Evolutionary conservation across 1,139 yeast species (phyloP).

Genomic region (Candida sanyaensis): DNA sequence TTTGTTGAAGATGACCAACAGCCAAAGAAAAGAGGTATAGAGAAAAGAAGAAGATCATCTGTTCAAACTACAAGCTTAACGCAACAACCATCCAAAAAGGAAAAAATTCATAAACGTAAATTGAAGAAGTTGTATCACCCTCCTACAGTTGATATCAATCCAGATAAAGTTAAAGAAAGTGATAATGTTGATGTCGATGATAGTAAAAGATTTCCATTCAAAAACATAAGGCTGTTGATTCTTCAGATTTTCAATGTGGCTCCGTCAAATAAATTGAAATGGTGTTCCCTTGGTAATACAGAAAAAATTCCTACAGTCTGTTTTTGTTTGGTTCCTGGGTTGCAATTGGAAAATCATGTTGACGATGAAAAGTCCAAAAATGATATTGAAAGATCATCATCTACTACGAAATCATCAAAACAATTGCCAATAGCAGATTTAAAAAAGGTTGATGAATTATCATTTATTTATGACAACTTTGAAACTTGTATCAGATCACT

Average conservation of each 20-base stretch:
- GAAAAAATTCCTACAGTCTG: slow-evolving; percentile 47
- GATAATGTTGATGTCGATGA: slow-evolving; percentile 8
- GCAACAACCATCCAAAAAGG: slow-evolving; percentile 13
- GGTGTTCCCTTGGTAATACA: slow-evolving; percentile 34
- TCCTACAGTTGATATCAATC: slow-evolving; percentile 23
- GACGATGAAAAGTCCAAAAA: background rate
- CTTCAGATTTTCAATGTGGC: slow-evolving; percentile 47
- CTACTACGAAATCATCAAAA: background rate
- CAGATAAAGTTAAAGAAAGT: slow-evolving; percentile 13
- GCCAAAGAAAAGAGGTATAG: slow-evolving; percentile 14
- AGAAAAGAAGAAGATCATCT: slow-evolving; percentile 48
- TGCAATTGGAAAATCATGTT: slow-evolving; percentile 47
- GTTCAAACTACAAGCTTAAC: slow-evolving; percentile 22
- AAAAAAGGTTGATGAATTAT: slow-evolving; percentile 22
- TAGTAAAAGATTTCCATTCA: slow-evolving; percentile 28
- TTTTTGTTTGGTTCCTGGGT: slow-evolving; percentile 67
- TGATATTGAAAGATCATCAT: no score
- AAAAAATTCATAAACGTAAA: slow-evolving; percentile 36
- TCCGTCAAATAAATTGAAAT: slow-evolving; percentile 21
- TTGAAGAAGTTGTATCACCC: slow-evolving; percentile 34
- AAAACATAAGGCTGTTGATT: slow-evolving; percentile 54
- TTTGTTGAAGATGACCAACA: slow-evolving; percentile 17
- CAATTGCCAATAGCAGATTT: slow-evolving; percentile 11
- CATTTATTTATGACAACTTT: slow-evolving; percentile 42
- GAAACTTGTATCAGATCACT: slow-evolving; percentile 41